Conservation (phyloP, 768 basidiomycete genomes). For the Auricularia sp. region DNA sequence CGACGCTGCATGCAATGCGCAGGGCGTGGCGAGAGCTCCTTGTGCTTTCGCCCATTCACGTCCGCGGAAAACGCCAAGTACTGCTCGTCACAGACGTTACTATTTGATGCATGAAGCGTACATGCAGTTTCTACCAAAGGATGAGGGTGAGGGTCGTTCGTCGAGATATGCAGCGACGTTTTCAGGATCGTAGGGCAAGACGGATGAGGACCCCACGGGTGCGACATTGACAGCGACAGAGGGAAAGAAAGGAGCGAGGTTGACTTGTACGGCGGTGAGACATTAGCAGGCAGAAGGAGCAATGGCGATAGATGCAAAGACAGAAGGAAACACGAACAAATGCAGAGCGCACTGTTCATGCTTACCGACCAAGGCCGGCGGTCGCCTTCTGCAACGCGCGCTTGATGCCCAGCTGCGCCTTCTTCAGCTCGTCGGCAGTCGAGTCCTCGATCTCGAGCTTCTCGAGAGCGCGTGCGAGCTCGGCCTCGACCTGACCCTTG, state of each 20-base stretch:
- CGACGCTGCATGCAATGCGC: too few species aligned
- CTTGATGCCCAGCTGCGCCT: conserved; percentile 91
- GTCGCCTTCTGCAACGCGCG: conserved; percentile 97
- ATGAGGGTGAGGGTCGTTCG: not conserved
- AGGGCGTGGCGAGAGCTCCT: too few species aligned
- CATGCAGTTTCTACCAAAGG: not conserved
- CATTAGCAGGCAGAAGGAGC: too few species aligned
- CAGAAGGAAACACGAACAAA: too few species aligned
- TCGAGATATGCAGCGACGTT: too few species aligned
- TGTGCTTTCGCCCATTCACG: not conserved
- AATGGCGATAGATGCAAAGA: too few species aligned
- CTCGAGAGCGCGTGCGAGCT: conserved; percentile 96
- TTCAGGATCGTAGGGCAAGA: too few species aligned
- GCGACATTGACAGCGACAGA: too few species aligned
- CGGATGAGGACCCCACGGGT: too few species aligned
- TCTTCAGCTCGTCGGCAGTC: conserved; percentile 87
- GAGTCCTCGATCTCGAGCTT: conserved; percentile 97
- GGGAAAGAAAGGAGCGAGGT: too few species aligned
- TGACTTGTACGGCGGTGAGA: too few species aligned
- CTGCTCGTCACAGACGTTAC: not conserved
- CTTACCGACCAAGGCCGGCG: conserved; percentile 66
- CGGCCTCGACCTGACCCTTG: conserved; percentile 87
- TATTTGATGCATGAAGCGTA: not conserved
- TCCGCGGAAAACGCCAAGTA: not conserved
- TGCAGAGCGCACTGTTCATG: not conserved